Base-by-base conservation (phyloP, 2,329 filamentous ascomycete species). In the Aspergillus latus region DNA sequence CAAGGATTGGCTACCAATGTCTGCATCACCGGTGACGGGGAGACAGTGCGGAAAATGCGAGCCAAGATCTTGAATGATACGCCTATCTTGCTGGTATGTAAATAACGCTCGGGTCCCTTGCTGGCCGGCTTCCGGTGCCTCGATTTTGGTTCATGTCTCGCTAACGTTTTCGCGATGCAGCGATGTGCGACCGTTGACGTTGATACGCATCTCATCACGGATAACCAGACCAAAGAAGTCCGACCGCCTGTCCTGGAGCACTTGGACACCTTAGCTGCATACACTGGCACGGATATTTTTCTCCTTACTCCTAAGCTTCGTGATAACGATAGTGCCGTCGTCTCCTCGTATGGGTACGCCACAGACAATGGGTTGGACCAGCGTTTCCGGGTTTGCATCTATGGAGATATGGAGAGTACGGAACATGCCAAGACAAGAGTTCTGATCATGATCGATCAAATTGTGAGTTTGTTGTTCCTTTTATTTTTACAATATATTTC, bases 371-470 rank as follows among this genome's bases (percentile, higher is more conserved):
- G 90, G 66, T 79, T 87, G 66, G 92, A 97, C 73, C 90, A 94
- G 73, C 86, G 93, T 65, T 92, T 95, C 80, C 87, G 93, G 70
- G 88, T 97, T 59, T 89, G 91, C 66, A 95, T 99, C 62, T 99
- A 94, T 68, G 93, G 94, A 54, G 94, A 99, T 71, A 88, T 94
- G 75, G 86, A 97, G 77, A 96, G 92, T 64, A 89, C 91, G 29
- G 94, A 99, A 75, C 93, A 97, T 75, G 94, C 94, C 54, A 99
- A 99, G 82, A 96, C 93, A 15, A 86, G 94, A 63, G 87, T 97
- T 40, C 79, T 99, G 72, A 96, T 97, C 73, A 94, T 97, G 82
- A 97, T 99, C 71, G 94, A 99, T 73, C 90, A 92, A 75, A 85
- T 96, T 78, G 90, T 94, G 82, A 37, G 66, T 66, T 52, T 66